These are phyloP conservation scores for Sarcomyxa edulis DNA, from an alignment of 768 basidiomycete genomes.

Conservation along the genomic window DNA sequence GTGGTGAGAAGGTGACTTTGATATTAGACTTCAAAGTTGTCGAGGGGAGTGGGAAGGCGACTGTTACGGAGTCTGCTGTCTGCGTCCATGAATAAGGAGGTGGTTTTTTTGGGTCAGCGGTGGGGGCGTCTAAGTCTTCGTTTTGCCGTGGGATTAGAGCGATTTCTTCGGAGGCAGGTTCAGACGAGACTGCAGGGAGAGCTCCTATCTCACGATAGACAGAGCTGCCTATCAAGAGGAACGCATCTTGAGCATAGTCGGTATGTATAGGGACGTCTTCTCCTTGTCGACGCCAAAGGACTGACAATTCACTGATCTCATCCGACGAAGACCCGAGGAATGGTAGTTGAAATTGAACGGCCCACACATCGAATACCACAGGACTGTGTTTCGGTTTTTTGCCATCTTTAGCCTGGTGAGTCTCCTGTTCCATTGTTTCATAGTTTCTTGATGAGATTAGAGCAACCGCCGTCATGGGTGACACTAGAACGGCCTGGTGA, in stretches of 20 bases:
- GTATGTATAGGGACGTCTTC: slow-evolving; percentile 63
- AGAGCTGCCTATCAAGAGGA: slow-evolving; percentile 57
- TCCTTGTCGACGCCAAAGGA: slow-evolving; percentile 69
- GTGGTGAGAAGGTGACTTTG: slow-evolving; percentile 58
- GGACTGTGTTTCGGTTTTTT: slow-evolving; percentile 18
- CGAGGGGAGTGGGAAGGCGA: slow-evolving; percentile 81
- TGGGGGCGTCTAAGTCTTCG: slow-evolving; percentile 46
- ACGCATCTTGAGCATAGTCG: slow-evolving; percentile 40
- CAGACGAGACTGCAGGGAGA: slow-evolving; percentile 31
- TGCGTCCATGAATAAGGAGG: slow-evolving; percentile 94
- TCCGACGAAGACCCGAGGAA: slow-evolving; percentile 24
- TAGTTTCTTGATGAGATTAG: slow-evolving; percentile 60
- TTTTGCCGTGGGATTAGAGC: slow-evolving; percentile 61
- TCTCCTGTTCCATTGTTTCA: slow-evolving; percentile 13
- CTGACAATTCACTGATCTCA: slow-evolving; percentile 34
- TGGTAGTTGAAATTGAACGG: slow-evolving; percentile 44
- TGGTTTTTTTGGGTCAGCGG: slow-evolving; percentile 40
- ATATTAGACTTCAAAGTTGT: slow-evolving; percentile 59
- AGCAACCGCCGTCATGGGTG: slow-evolving; percentile 35
- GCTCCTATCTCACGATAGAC: slow-evolving; percentile 40
- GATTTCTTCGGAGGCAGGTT: slow-evolving; percentile 61
- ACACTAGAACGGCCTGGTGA: slow-evolving; percentile 32
- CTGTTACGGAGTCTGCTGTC: slow-evolving; percentile 72
- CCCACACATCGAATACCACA: slow-evolving; percentile 63
- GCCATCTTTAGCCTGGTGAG: slow-evolving; percentile 10